phyloP scores from a whole-genome alignment of 1,139 yeast species.

The Saccharomyces pastorianus region DNA sequence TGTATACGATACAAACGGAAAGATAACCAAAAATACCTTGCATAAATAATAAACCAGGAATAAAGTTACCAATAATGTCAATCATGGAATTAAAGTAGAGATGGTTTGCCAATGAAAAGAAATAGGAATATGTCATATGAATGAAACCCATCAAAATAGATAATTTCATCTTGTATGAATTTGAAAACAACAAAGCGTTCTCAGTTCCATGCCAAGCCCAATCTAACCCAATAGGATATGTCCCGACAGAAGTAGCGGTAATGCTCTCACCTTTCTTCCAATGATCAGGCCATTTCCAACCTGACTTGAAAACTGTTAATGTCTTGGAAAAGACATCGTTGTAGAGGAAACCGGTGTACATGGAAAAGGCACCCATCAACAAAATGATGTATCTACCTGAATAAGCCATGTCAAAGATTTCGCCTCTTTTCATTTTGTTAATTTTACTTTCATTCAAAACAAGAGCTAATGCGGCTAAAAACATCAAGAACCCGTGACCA shows the following conservation, averaged over 20 bases:
- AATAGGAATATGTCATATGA: slow-evolving; percentile 88
- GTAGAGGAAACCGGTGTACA: slow-evolving; percentile 88
- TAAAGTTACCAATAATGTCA: slow-evolving; percentile 85
- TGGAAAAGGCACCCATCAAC: slow-evolving; percentile 87
- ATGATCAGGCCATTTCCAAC: slow-evolving; percentile 85
- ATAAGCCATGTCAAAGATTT: slow-evolving; percentile 93
- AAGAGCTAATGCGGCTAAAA: slow-evolving; percentile 61
- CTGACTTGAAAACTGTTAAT: slow-evolving; percentile 74
- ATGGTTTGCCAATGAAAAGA: slow-evolving; percentile 78
- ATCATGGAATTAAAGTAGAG: slow-evolving; percentile 63
- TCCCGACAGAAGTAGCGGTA: slow-evolving; percentile 55
- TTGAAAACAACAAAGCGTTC: slow-evolving; percentile 78
- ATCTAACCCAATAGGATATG: slow-evolving; percentile 81
- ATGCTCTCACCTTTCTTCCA: slow-evolving; percentile 57
- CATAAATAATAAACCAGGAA: slow-evolving; percentile 92
- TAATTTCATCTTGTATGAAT: slow-evolving; percentile 93
- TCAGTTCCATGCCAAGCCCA: slow-evolving; percentile 98
- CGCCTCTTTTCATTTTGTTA: slow-evolving; percentile 69
- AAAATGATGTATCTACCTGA: slow-evolving; percentile 82
- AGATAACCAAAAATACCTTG: slow-evolving; percentile 92
- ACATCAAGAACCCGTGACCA: slow-evolving; percentile 85
- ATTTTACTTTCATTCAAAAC: slow-evolving; percentile 63
- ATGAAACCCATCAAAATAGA: slow-evolving; percentile 90
- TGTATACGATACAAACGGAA: slow-evolving; percentile 74
- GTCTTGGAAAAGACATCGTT: slow-evolving; percentile 90